Evolutionary conservation across 495 filamentous ascomycete species (phyloP).

Genomic region (Acidomyces sp.): DNA sequence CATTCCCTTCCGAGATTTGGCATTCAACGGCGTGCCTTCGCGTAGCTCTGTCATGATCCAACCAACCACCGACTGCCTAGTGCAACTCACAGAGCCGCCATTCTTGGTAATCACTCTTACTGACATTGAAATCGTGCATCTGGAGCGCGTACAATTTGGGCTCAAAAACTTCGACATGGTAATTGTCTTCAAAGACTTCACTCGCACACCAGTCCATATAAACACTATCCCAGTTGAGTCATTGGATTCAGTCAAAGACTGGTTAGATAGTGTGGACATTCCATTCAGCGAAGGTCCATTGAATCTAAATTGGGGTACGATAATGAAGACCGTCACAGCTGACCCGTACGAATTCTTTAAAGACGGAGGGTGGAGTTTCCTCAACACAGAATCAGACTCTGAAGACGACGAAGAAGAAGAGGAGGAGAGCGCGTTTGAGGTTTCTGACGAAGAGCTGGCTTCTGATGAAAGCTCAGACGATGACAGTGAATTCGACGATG

Average conservation of each 20-base stretch:
- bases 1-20: conserved; percentile 90
- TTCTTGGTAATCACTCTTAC: conserved; percentile 90
- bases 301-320: conserved; percentile 96
- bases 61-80: conserved; percentile 94
- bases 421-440: conserved; percentile 86
- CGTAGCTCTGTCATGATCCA: conserved; percentile 89
- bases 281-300: conserved; percentile 88
- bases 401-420: conserved; percentile 67
- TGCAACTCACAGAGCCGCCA: conserved; percentile 91
- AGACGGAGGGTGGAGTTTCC: conserved; percentile 92
- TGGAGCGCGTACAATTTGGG: conserved; percentile 95
- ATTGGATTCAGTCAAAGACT: conserved; percentile 91
- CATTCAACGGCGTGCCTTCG: conserved; percentile 91
- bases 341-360: conserved; percentile 90
- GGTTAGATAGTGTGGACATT: conserved; percentile 90
- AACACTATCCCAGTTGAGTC: conserved; percentile 97
- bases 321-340: conserved; percentile 96
- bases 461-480: conserved; percentile 72
- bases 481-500: conserved; percentile 84
- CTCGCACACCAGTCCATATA: conserved; percentile 73
- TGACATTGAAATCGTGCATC: conserved; percentile 90
- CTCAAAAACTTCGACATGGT: conserved; percentile 99
- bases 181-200: conserved; percentile 94
- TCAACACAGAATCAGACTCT: conserved; percentile 75
- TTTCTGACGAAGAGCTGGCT: conserved; percentile 68